These are phyloP conservation scores for Elsinoe arachidis DNA, from an alignment of 2,329 filamentous ascomycete species.

Conservation along the genomic window DNA sequence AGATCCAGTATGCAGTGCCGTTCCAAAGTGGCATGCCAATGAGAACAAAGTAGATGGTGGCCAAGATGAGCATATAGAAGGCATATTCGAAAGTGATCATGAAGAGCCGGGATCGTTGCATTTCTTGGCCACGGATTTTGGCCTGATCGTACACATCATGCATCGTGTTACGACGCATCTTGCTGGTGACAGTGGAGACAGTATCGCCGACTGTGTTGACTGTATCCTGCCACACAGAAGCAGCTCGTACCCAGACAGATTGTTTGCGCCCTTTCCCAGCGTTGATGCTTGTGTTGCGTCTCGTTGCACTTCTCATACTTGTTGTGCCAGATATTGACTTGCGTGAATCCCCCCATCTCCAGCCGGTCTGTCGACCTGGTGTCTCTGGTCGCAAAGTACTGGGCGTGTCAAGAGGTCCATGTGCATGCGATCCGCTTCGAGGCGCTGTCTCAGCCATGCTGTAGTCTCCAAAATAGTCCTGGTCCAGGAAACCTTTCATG, in stretches of 20 bases:
- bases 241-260: neutral
- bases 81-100: slow-evolving; percentile 32
- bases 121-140: slow-evolving; percentile 16
- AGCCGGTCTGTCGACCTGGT: slow-evolving; percentile 4
- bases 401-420: slow-evolving; percentile 2
- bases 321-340: neutral
- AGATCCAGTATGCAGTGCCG: slow-evolving; percentile 37
- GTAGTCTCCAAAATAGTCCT: slow-evolving; percentile 7
- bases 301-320: neutral
- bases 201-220: slow-evolving; percentile 6
- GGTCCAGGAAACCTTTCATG: neutral
- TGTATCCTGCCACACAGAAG: slow-evolving; percentile 5
- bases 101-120: slow-evolving; percentile 25
- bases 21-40: slow-evolving; percentile 40
- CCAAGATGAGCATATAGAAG: slow-evolving; percentile 30
- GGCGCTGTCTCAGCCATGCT: neutral
- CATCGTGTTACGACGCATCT: slow-evolving; percentile 15
- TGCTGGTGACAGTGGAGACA: neutral
- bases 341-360: neutral
- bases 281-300: slow-evolving; percentile 8
- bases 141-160: slow-evolving; percentile 21
- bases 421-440: neutral
- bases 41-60: slow-evolving; percentile 40
- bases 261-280: neutral
- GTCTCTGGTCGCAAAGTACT: slow-evolving; percentile 2